Conservation (phyloP, 2,329 filamentous ascomycete species). For the Seiridium unicorne region DNA sequence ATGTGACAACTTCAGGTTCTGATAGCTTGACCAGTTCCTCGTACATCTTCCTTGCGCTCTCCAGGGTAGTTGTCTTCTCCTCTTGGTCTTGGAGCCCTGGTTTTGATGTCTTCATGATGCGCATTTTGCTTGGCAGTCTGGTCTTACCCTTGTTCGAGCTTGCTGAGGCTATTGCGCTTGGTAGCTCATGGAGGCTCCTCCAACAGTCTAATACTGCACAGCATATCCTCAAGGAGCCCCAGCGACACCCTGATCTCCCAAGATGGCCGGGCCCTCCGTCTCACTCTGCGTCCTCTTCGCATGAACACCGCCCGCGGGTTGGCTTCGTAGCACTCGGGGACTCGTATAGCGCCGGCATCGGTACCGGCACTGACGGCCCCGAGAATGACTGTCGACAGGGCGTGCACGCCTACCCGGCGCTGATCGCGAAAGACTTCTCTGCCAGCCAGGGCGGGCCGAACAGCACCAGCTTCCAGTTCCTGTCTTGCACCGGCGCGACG, state of each 20-base stretch:
- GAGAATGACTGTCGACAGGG: slow-evolving; percentile 42
- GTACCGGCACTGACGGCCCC: slow-evolving; percentile 37
- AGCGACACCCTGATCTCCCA: not conserved
- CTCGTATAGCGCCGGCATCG: slow-evolving; percentile 48
- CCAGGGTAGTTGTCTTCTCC: not conserved
- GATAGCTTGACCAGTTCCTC: no score
- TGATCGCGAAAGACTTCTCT: slow-evolving; percentile 37
- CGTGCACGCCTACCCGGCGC: slow-evolving; percentile 36
- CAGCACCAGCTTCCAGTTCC: slow-evolving; percentile 37
- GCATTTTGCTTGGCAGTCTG: not conserved
- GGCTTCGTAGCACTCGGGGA: slow-evolving; percentile 44
- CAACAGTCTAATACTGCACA: no score
- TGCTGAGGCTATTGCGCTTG: not conserved
- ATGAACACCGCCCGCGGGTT: slow-evolving; percentile 1
- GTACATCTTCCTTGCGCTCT: not conserved
- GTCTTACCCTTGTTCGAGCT: not conserved
- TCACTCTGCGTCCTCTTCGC: not conserved
- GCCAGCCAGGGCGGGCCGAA: slow-evolving; percentile 20
- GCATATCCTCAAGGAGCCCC: not conserved
- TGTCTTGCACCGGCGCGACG: slow-evolving; percentile 45
- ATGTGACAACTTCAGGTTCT: no score
- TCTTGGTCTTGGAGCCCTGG: not conserved
- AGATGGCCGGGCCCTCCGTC: not conserved
- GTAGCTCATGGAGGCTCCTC: not conserved
- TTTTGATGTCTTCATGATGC: not conserved